A percentile compares a stretch with the other conserved stretches of the same genome.
Evolutionary conservation across 2,329 filamentous ascomycete species (phyloP).

Genomic region (Aspergillus ustus): DNA sequence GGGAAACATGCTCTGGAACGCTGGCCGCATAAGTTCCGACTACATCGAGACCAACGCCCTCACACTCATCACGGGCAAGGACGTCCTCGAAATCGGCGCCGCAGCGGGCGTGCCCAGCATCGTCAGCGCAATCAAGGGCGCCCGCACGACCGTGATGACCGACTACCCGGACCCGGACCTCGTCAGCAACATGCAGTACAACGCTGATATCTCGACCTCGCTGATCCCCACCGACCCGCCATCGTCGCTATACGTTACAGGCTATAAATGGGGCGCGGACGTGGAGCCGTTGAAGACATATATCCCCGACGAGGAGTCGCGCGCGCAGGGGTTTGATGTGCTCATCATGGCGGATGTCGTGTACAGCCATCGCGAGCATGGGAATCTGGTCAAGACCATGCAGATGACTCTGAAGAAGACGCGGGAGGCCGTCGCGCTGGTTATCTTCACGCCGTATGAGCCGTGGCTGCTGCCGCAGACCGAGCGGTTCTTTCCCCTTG

Average conservation of each 20-base stretch:
- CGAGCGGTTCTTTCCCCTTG: conserved; percentile 82
- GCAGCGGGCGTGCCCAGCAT: conserved; percentile 84
- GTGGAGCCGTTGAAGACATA: conserved; percentile 62
- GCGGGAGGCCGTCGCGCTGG: conserved; percentile 68
- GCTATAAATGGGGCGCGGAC: conserved; percentile 83
- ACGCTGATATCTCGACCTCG: conserved; percentile 65
- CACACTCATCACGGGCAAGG: conserved; percentile 64
- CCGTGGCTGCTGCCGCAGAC: conserved; percentile 89
- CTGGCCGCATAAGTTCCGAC: conserved; percentile 74
- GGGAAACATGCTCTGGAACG: conserved; percentile 92
- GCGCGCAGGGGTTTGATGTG: conserved; percentile 67
- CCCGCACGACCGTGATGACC: conserved; percentile 72
- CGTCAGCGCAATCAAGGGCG: conserved; percentile 74
- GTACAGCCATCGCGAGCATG: conserved; percentile 89
- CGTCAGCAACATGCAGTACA: conserved; percentile 77
- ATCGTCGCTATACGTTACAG: conserved; percentile 62
- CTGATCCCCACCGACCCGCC: conserved; percentile 39
- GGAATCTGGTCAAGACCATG: conserved; percentile 74
- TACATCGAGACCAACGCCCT: conserved; percentile 74
- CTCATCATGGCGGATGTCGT: conserved; percentile 86
- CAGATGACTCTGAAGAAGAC: conserved; percentile 65
- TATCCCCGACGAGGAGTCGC: conserved; percentile 50
- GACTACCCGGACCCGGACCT: conserved; percentile 88
- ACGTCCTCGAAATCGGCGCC: conserved; percentile 87
- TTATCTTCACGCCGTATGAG: conserved; percentile 93